Evolutionary conservation across 257 asterid species (phyloP).

Genomic region (Nicotiana sylvestris): DNA sequence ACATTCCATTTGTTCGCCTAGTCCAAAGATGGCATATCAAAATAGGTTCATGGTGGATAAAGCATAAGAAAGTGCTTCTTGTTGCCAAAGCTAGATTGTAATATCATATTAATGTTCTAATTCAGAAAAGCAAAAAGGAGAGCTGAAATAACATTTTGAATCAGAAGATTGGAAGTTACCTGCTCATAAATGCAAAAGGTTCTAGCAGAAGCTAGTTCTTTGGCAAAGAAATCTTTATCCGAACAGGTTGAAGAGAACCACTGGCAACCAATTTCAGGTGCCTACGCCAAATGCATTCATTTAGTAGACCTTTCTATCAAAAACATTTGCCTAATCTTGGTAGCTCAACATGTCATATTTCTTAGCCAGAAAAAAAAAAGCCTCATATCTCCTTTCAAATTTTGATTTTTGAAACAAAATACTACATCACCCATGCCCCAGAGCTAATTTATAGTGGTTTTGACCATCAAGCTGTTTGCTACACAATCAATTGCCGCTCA

Average conservation of each 20-base stretch:
- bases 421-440: neutral
- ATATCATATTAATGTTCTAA: constrained; percentile 10
- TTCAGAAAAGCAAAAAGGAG: neutral
- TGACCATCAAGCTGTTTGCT: constrained; percentile 1
- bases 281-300: constrained; percentile 32
- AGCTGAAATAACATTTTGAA: neutral
- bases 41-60: neutral
- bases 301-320: neutral
- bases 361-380: neutral
- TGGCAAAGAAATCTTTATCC: constrained; percentile 45
- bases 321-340: neutral
- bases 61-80: neutral
- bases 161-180: constrained; percentile 27
- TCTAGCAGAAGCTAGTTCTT: constrained; percentile 74
- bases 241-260: constrained; percentile 65
- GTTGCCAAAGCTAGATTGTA: neutral
- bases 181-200: constrained; percentile 91
- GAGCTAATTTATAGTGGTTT: neutral
- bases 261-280: constrained; percentile 75
- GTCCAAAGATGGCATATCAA: neutral
- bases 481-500: constrained; percentile 2
- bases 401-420: neutral
- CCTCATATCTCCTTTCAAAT: neutral
- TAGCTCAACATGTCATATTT: neutral
- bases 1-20: neutral